These are phyloP conservation scores for Hymenoscyphus repandus DNA, from an alignment of 2,329 filamentous ascomycete genomes.

Conservation along the genomic window DNA sequence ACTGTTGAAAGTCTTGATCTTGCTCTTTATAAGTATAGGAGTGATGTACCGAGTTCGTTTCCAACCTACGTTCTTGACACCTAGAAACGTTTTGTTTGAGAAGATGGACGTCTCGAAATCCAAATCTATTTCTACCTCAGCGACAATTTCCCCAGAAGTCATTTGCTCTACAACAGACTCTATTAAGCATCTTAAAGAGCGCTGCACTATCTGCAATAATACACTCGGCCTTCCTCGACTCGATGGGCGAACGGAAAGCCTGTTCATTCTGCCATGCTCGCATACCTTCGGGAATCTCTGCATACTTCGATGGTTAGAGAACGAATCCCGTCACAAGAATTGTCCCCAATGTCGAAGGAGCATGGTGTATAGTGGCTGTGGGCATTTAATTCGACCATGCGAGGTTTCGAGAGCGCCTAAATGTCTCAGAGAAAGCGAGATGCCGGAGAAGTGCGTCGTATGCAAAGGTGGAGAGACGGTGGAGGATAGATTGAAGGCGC, in stretches of 20 bases:
- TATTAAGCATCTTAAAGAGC: neutral
- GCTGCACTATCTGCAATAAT: constrained; percentile 23
- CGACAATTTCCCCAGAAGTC: neutral
- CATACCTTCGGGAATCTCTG: constrained; percentile 26
- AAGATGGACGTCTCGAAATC: neutral
- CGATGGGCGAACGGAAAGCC: constrained; percentile 17
- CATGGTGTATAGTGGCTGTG: constrained; percentile 25
- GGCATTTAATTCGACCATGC: constrained; percentile 19
- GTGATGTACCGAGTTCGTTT: neutral
- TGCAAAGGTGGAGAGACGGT: constrained; percentile 18
- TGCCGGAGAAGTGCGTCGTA: constrained; percentile 20
- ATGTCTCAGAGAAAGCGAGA: constrained; percentile 14
- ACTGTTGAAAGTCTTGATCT: neutral
- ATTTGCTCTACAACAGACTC: neutral
- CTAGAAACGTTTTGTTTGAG: neutral
- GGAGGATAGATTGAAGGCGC: constrained; percentile 8
- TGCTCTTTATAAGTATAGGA: neutral
- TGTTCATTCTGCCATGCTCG: constrained; percentile 21
- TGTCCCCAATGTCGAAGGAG: constrained; percentile 24
- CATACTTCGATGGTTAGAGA: constrained; percentile 23
- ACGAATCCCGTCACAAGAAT: constrained; percentile 19
- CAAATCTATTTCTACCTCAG: neutral
- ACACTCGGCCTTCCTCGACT: neutral
- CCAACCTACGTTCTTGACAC: neutral
- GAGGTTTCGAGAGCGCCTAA: constrained; percentile 5